Percentiles rank a stretch among this genome's conserved stretches.
Conservation (phyloP, 495 filamentous ascomycete species). For the Hypomontagnella monticulosa region DNA sequence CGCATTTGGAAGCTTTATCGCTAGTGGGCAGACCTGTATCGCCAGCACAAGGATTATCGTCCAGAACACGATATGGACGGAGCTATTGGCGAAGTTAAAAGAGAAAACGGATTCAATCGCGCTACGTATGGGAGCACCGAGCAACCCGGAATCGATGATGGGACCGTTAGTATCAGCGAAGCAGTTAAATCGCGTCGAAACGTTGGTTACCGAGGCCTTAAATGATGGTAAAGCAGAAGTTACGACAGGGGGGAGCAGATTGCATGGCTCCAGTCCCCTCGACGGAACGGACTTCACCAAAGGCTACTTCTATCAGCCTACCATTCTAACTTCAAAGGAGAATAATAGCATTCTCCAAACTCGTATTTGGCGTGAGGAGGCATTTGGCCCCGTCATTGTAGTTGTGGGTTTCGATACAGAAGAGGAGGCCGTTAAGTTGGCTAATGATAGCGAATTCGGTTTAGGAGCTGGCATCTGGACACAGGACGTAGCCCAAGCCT, state of each 20-base stretch:
- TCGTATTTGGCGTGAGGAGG: slow-evolving; percentile 57
- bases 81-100: slow-evolving; percentile 49
- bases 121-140: slow-evolving; percentile 60
- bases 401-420: slow-evolving; percentile 59
- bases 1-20: slow-evolving; percentile 66
- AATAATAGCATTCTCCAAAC: slow-evolving; percentile 31
- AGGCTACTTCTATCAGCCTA: slow-evolving; percentile 69
- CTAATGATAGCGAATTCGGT: slow-evolving; percentile 62
- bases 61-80: slow-evolving; percentile 56
- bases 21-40: slow-evolving; percentile 70
- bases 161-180: slow-evolving; percentile 52
- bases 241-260: slow-evolving; percentile 50
- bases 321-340: slow-evolving; percentile 54
- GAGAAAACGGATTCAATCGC: slow-evolving; percentile 53
- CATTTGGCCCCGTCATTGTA: slow-evolving; percentile 63
- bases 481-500: slow-evolving; percentile 65
- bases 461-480: slow-evolving; percentile 68
- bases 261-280: slow-evolving; percentile 41
- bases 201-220: slow-evolving; percentile 50
- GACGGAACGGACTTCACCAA: slow-evolving; percentile 52
- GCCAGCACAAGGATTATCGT: slow-evolving; percentile 68
- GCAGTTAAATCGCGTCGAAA: slow-evolving; percentile 51
- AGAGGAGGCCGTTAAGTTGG: slow-evolving; percentile 55
- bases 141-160: slow-evolving; percentile 57
- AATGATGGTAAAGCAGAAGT: slow-evolving; percentile 44